These are phyloP conservation scores for Sarocladiaceae sp. DNA, from an alignment of 2,329 filamentous ascomycete species.

Conservation along the genomic window DNA sequence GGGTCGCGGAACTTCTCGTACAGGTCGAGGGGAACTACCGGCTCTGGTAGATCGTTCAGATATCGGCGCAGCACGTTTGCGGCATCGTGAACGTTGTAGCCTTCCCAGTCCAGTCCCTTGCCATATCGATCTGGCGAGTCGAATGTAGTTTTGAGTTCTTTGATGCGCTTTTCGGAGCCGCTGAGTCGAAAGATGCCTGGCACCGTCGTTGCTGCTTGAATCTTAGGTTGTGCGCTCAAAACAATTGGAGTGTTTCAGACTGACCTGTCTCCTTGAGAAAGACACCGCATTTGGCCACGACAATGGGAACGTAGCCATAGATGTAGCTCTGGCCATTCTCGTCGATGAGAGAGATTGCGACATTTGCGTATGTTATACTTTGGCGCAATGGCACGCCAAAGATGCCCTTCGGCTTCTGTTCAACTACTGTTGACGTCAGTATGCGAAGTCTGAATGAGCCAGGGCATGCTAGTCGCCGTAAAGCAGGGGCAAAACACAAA, in stretches of 20 bases:
- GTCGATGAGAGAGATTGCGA: conserved; percentile 92
- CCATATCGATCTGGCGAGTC: conserved; percentile 93
- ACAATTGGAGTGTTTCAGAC: conserved; percentile 21
- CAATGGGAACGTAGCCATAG: conserved; percentile 96
- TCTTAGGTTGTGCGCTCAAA: conserved; percentile 13
- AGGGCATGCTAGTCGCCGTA: too few species aligned
- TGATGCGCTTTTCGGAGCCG: conserved; percentile 96
- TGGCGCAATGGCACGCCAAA: conserved; percentile 90
- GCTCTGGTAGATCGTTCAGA: conserved; percentile 91
- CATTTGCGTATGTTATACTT: conserved; percentile 96
- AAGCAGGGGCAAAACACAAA: too few species aligned
- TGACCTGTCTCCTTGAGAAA: conserved; percentile 96
- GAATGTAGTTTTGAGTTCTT: conserved; percentile 86
- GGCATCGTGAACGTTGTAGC: conserved; percentile 96
- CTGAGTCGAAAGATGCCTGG: conserved; percentile 96
- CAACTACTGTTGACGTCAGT: conserved; percentile 5
- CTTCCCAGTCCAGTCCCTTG: conserved; percentile 93
- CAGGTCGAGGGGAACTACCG: conserved; percentile 88
- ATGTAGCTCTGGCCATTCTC: conserved; percentile 92
- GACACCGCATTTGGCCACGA: conserved; percentile 96
- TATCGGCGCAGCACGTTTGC: conserved; percentile 94
- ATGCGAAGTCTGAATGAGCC: too few species aligned
- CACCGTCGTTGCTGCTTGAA: conserved; percentile 70
- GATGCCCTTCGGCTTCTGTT: conserved; percentile 58
- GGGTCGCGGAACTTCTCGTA: conserved; percentile 90